A percentile compares a stretch with the other conserved stretches of the same genome.
Conservation (phyloP, 345 rosid species). For the Salix arbutifolia region DNA sequence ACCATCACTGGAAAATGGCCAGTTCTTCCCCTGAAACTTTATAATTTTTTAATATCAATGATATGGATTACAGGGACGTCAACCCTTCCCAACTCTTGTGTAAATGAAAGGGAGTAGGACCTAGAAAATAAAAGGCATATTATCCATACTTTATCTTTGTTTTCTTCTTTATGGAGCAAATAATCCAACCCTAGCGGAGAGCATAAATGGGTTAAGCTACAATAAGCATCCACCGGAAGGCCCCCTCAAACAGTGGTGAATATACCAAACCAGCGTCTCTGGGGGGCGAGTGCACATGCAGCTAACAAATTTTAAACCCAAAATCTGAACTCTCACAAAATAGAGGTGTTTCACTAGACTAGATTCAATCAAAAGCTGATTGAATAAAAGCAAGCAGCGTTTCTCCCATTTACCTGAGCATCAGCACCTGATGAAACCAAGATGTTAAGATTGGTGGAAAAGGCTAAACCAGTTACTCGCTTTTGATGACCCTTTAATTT, state of each 20-base stretch:
- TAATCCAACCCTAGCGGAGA: not conserved
- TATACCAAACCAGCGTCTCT: not conserved
- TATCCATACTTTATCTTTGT: not conserved
- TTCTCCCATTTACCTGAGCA: conserved; percentile 60
- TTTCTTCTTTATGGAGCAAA: not conserved
- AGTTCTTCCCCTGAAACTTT: not conserved
- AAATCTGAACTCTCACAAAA: not conserved
- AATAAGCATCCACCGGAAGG: not conserved
- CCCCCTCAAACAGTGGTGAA: not conserved
- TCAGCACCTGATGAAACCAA: conserved; percentile 95
- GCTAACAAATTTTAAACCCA: not conserved
- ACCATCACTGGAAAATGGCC: not conserved
- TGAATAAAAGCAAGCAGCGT: not conserved
- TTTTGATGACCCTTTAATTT: conserved; percentile 85
- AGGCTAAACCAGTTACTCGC: conserved; percentile 78
- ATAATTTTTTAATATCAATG: not conserved
- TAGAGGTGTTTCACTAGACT: not conserved
- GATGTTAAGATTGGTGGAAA: conserved; percentile 61
- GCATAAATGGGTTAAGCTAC: not conserved
- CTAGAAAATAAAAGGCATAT: not conserved
- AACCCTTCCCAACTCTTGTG: not conserved
- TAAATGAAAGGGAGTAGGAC: not conserved
- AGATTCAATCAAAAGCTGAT: not conserved
- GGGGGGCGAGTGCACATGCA: not conserved
- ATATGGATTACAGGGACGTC: not conserved